phyloP scores from a whole-genome alignment of 495 filamentous ascomycete genomes.

The Tirmania nivea region DNA sequence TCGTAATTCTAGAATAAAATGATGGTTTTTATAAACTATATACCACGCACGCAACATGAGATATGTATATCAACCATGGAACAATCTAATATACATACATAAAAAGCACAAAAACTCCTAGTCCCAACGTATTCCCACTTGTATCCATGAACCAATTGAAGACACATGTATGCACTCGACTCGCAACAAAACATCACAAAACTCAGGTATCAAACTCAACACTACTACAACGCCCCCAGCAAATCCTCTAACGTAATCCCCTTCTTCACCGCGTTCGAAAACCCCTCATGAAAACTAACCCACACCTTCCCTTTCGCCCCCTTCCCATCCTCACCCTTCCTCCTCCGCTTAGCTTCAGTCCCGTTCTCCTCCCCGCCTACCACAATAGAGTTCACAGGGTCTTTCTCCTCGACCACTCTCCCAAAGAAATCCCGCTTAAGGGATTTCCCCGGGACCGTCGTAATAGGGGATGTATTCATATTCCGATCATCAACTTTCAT shows the following conservation, averaged over 20 bases:
- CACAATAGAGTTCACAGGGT: constrained; percentile 1
- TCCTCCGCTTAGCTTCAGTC: constrained; percentile 17
- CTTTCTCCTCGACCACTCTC: constrained; percentile 12
- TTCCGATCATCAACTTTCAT: constrained; percentile 25
- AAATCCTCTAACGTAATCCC: constrained; percentile 73
- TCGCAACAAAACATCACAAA: too few species aligned
- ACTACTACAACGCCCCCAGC: constrained; percentile 35
- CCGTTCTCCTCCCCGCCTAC: constrained; percentile 17
- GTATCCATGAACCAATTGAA: too few species aligned
- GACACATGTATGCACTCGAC: too few species aligned
- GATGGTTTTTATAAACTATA: too few species aligned
- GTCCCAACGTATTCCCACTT: too few species aligned
- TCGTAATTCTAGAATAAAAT: too few species aligned
- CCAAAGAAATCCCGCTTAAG: constrained; percentile 75
- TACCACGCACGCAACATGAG: too few species aligned
- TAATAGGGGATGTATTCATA: constrained; percentile 14
- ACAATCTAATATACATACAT: too few species aligned
- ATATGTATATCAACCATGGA: too few species aligned
- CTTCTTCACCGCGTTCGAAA: constrained; percentile 88
- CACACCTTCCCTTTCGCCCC: constrained; percentile 40
- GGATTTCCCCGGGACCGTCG: constrained; percentile 10
- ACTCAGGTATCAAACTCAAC: neutral
- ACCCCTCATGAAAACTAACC: constrained; percentile 91
- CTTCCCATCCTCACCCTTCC: constrained; percentile 14
- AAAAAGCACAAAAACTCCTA: too few species aligned